Evolutionary conservation across 768 basidiomycete species (phyloP).

Genomic region (Boletus insuetus): DNA sequence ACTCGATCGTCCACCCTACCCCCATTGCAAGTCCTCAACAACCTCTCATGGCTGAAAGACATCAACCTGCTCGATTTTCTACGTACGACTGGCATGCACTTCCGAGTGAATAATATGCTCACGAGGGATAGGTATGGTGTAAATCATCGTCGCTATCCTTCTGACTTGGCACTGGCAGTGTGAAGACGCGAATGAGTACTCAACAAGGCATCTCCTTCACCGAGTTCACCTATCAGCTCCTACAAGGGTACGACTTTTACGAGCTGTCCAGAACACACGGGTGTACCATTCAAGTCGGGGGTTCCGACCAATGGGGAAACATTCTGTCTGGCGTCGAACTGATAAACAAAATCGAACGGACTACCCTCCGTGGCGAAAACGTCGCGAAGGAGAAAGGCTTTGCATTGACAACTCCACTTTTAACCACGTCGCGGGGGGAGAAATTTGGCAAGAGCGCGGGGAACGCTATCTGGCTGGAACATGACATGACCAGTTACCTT

Average conservation of each 20-base stretch:
- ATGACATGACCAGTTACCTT: conserved; percentile 73
- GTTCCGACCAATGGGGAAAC: conserved; percentile 99
- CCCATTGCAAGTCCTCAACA: conserved; percentile 52
- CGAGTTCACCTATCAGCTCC: conserved; percentile 95
- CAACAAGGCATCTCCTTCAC: conserved; percentile 95
- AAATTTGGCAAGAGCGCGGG: conserved; percentile 98
- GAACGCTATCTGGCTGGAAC: conserved; percentile 91
- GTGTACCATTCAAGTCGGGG: conserved; percentile 89
- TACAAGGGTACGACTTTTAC: conserved; percentile 96
- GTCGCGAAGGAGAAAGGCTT: conserved; percentile 45
- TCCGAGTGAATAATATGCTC: conserved; percentile 87
- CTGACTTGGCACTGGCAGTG: conserved; percentile 45
- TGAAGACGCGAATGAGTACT: conserved; percentile 73
- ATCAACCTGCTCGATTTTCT: conserved; percentile 83
- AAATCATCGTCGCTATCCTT: background rate
- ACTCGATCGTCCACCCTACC: conserved; percentile 6
- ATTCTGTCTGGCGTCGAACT: conserved; percentile 92
- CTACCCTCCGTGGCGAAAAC: background rate
- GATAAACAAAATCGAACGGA: conserved; percentile 52
- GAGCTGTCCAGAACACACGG: conserved; percentile 59
- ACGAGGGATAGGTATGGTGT: conserved; percentile 75
- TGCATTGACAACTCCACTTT: conserved; percentile 90
- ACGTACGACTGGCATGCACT: conserved; percentile 72
- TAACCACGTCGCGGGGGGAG: conserved; percentile 85
- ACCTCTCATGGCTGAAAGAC: conserved; percentile 74